A percentile compares a stretch with the other conserved stretches of the same genome.
Evolutionary conservation across 169 alveolate genomes (phyloP).

Genomic region (Plasmodium vivax): DNA sequence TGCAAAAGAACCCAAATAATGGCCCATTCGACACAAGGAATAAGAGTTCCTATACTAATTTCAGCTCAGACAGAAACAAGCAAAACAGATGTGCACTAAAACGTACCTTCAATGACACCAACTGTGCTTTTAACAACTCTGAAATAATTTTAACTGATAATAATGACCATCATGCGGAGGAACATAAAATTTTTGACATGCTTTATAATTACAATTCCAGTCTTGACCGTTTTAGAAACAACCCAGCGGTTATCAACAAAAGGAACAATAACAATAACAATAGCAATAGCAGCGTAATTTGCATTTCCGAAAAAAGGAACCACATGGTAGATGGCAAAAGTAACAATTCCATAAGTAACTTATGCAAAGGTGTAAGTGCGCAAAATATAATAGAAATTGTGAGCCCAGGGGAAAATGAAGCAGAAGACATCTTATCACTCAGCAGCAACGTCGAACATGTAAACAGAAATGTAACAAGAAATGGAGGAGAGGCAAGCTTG

Average conservation of each 20-base stretch:
- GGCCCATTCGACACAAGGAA: background rate
- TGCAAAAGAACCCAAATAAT: background rate
- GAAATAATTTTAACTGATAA: background rate
- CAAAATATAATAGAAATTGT: constrained; percentile 12
- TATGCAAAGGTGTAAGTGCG: constrained; percentile 2
- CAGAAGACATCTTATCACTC: background rate
- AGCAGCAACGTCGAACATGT: background rate
- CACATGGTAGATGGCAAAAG: background rate
- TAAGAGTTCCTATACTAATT: background rate
- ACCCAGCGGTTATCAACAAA: background rate
- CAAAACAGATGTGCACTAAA: constrained; percentile 7
- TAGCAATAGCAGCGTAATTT: background rate
- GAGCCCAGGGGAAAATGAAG: background rate
- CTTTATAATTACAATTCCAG: constrained; percentile 16
- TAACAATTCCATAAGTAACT: background rate
- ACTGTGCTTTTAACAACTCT: background rate
- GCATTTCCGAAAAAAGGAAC: background rate
- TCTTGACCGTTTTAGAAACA: background rate
- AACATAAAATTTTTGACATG: constrained; percentile 2
- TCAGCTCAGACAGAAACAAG: background rate
- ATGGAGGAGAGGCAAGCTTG: background rate
- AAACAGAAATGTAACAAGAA: background rate
- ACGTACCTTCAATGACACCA: background rate
- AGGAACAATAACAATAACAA: background rate
- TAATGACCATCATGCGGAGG: background rate